Conservation (phyloP, 139 green algal species). For the Zygnema circumcarinatum region DNA sequence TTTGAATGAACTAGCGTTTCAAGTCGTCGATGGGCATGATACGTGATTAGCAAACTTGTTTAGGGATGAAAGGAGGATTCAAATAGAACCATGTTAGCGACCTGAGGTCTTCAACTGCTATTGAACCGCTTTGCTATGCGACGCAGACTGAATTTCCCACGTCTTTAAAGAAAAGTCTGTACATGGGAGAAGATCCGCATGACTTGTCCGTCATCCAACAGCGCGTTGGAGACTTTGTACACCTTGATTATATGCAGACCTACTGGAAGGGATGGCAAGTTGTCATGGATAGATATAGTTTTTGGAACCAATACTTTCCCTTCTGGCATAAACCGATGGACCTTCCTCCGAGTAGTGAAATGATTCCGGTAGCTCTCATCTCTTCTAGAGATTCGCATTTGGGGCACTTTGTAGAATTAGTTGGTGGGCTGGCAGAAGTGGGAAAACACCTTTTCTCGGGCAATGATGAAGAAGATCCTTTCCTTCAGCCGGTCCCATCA, state of each 20-base stretch:
- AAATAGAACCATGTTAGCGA: too few relatives aligned
- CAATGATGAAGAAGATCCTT: background rate
- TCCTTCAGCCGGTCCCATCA: background rate
- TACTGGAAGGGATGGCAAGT: background rate
- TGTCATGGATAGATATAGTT: background rate
- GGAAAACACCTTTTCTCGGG: slow-evolving; percentile 13
- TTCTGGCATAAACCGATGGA: background rate
- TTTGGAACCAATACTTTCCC: background rate
- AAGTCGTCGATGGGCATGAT: too few relatives aligned
- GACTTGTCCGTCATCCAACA: background rate
- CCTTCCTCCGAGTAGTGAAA: background rate
- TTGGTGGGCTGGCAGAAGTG: slow-evolving; percentile 17
- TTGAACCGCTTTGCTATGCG: too few relatives aligned
- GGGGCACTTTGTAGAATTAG: slow-evolving; percentile 49
- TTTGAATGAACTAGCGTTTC: too few relatives aligned
- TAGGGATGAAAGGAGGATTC: too few relatives aligned
- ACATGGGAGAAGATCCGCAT: background rate
- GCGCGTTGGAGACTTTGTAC: background rate
- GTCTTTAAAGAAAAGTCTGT: background rate
- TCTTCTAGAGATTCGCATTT: slow-evolving; percentile 37
- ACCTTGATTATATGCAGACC: background rate
- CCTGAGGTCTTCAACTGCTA: too few relatives aligned
- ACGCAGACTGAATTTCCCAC: background rate
- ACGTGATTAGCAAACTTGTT: too few relatives aligned
- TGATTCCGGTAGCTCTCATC: slow-evolving; percentile 20